Evolutionary conservation across 331 rosid genomes (phyloP), one percentile per base, ranked within the genome.

Genomic region (Malus hybrid): DNA sequence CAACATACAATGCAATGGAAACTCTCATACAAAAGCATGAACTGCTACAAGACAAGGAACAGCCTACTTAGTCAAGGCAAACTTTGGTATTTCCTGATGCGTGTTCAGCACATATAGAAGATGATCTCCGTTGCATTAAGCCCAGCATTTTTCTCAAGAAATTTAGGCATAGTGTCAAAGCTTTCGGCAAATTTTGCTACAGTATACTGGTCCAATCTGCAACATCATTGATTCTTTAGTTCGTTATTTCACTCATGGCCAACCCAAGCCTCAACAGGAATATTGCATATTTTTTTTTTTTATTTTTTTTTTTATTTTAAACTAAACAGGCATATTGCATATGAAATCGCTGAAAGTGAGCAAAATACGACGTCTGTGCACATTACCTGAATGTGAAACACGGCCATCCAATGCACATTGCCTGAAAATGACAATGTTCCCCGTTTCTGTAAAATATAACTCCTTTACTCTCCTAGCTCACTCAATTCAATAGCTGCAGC

Each of bases 401-500:
- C 6, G 5, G 33, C 33, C 33, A 32, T 32, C 33, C 33, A 3
- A 32, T 32, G 33, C 33, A 32, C 33, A 32, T 0, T 32, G 33
- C 33, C 33, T 32, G 33, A 10, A 54, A 42, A 39, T 66, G 66
- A 54, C 42, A 29, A 69, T n/a, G 24, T 85, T 91, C 97, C 98
- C 97, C 7, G 94, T 91, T 88, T 90, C 95, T 82, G 83, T 86
- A 80, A 82, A 90, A 71, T 90, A 89, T 63, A 89, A 90, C 13
- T 93, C 98, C 82, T 89, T 90, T 65, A 93, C 90, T 77, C 91
- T 84, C 82, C 71, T 88, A 62, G 95, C 98, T 70, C 89, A 79
- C 86, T 93, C 98, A 71, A 93, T 86, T 93, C 96, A 28, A 97
- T 90, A 70, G 98, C 98, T 6, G 98, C 92, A 61, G 93, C 98